Percentiles rank a stretch among this genome's conserved stretches.
Evolutionary conservation across 2,329 filamentous ascomycete genomes (phyloP).

Genomic region (Onygenales sp.): DNA sequence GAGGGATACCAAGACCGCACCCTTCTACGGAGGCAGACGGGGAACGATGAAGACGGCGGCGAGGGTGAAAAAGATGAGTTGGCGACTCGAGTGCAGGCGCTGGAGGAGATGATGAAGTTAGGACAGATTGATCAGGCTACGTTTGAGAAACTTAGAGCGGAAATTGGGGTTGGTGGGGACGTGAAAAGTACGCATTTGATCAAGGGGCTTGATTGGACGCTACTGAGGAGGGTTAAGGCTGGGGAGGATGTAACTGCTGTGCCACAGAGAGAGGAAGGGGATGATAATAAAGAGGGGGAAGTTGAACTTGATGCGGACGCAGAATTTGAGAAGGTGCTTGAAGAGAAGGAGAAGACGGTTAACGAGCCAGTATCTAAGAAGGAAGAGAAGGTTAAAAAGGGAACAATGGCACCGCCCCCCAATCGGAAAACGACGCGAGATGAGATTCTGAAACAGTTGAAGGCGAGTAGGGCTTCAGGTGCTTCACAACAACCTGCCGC

Average conservation of each 20-base stretch:
- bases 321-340: constrained; percentile 40
- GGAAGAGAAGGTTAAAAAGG: constrained; percentile 42
- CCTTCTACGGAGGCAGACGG: constrained; percentile 48
- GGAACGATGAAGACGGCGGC: constrained; percentile 40
- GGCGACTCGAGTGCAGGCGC: constrained; percentile 59
- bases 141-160: constrained; percentile 63
- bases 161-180: constrained; percentile 73
- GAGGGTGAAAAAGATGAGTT: constrained; percentile 23
- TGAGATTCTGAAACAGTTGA: constrained; percentile 51
- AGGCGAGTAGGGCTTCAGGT: constrained; percentile 40
- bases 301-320: constrained; percentile 45
- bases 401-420: constrained; percentile 35
- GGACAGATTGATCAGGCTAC: constrained; percentile 73
- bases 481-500: constrained; percentile 29
- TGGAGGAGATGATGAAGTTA: constrained; percentile 74
- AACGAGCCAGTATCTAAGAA: constrained; percentile 18
- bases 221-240: constrained; percentile 41
- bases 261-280: constrained; percentile 6
- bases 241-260: constrained; percentile 45
- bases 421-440: constrained; percentile 44
- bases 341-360: constrained; percentile 26
- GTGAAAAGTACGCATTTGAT: constrained; percentile 73
- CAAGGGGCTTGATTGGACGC: constrained; percentile 80
- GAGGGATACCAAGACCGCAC: constrained; percentile 79
- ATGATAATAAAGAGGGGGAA: constrained; percentile 22